A percentile compares a stretch with the other conserved stretches of the same genome.
Evolutionary conservation across 768 basidiomycete species (phyloP).

Genomic region (Candolleomyces aberdarensis): DNA sequence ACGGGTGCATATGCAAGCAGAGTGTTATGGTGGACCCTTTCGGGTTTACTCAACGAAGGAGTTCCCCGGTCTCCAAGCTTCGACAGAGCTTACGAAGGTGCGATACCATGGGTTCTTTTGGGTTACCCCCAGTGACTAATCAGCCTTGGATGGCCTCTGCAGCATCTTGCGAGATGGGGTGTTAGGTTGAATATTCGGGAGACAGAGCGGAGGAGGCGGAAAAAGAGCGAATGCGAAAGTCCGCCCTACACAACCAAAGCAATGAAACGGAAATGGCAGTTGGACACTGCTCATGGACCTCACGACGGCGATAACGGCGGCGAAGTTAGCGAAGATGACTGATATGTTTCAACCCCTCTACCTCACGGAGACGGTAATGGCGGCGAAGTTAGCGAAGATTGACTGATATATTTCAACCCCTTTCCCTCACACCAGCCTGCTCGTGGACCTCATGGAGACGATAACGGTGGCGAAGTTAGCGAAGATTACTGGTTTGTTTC

Average conservation of each 20-base stretch:
- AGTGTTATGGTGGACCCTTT: constrained; percentile 62
- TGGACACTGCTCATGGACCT: background rate
- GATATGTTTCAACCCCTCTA: background rate
- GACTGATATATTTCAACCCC: background rate
- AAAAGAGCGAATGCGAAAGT: constrained; percentile 22
- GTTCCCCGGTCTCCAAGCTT: constrained; percentile 64
- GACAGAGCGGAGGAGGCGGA: constrained; percentile 50
- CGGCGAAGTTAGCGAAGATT: background rate
- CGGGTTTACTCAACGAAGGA: constrained; percentile 70
- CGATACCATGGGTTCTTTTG: constrained; percentile 8
- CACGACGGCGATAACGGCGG: background rate
- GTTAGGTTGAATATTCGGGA: constrained; percentile 60
- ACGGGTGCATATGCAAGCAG: constrained; percentile 48
- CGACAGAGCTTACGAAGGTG: constrained; percentile 68
- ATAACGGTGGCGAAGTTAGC: too few relatives aligned
- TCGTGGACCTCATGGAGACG: too few relatives aligned
- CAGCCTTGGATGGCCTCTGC: background rate
- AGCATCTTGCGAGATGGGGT: constrained; percentile 52
- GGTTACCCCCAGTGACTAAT: constrained; percentile 16
- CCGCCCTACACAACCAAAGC: constrained; percentile 7
- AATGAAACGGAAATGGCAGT: constrained; percentile 3
- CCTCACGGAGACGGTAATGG: background rate
- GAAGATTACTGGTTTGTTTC: too few relatives aligned
- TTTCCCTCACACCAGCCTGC: background rate
- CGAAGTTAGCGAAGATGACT: background rate